phyloP scores from a whole-genome alignment of 2,329 filamentous ascomycete genomes.

The Aureobasidium uvarum region DNA sequence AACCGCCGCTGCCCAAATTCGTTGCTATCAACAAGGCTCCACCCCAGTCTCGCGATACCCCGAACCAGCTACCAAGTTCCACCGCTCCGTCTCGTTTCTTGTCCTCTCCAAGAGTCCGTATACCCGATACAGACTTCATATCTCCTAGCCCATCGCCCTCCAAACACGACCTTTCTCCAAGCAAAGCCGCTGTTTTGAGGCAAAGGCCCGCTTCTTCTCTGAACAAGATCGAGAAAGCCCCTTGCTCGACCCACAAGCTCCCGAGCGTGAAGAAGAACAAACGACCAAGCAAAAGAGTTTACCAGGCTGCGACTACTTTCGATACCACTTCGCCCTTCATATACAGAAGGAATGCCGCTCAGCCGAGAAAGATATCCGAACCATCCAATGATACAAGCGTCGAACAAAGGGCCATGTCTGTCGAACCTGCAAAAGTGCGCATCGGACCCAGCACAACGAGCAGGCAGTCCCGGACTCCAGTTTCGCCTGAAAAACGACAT shows the following conservation, averaged over 20 bases:
- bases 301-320: constrained; percentile 1
- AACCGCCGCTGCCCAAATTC: constrained; percentile 6
- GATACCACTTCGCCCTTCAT: constrained; percentile 22
- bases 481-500: not conserved
- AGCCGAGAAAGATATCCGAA: not conserved
- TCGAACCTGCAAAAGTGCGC: not conserved
- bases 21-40: not conserved
- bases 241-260: not conserved
- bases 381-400: not conserved
- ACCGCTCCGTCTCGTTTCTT: not conserved
- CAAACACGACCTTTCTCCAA: not conserved
- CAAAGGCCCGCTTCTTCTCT: constrained; percentile 7
- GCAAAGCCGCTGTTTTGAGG: not conserved
- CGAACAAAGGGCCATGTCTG: not conserved
- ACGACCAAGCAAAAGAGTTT: not conserved
- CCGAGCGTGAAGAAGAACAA: constrained; percentile 8
- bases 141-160: constrained; percentile 15
- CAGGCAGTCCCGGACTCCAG: not conserved
- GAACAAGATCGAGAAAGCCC: not conserved
- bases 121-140: constrained; percentile 10
- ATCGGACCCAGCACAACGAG: not conserved
- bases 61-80: not conserved
- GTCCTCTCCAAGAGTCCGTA: not conserved
- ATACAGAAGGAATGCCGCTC: constrained; percentile 11
- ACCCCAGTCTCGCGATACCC: not conserved